These are phyloP conservation scores for Solanum pennellii DNA, from an alignment of 257 asterid genomes.

Conservation along the genomic window DNA sequence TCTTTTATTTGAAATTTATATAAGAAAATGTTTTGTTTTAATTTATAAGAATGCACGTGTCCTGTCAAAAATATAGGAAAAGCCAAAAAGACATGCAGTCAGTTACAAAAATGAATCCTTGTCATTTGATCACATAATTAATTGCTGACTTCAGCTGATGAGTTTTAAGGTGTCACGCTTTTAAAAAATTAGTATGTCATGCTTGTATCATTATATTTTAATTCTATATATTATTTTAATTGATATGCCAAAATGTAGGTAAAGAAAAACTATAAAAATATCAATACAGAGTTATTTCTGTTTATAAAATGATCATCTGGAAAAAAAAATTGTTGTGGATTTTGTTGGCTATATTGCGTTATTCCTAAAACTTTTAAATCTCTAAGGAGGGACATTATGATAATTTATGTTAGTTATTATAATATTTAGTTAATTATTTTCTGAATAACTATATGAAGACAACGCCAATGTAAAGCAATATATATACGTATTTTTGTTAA, in stretches of 20 bases:
- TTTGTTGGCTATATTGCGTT: background rate
- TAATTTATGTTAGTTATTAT: background rate
- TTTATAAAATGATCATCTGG: too few relatives aligned
- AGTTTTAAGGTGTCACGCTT: background rate
- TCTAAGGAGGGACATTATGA: too few relatives aligned
- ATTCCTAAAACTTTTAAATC: background rate
- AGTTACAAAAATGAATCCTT: background rate
- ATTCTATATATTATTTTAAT: too few relatives aligned
- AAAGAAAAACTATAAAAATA: background rate
- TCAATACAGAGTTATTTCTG: background rate
- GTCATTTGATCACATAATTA: background rate
- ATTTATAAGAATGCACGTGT: background rate
- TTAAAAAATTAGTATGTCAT: background rate
- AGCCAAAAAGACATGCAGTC: background rate
- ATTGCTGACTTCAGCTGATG: background rate
- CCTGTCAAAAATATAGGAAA: background rate
- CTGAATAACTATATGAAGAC: background rate
- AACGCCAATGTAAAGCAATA: background rate
- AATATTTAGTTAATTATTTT: background rate
- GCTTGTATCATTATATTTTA: background rate
- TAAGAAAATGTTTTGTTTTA: background rate
- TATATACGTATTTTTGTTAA: background rate
- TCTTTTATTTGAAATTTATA: background rate
- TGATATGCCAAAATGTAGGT: background rate
- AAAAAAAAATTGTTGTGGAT: background rate